Evolutionary conservation across 164 flowering plant genomes (phyloP).

Genomic region (Aristolochia contorta): DNA sequence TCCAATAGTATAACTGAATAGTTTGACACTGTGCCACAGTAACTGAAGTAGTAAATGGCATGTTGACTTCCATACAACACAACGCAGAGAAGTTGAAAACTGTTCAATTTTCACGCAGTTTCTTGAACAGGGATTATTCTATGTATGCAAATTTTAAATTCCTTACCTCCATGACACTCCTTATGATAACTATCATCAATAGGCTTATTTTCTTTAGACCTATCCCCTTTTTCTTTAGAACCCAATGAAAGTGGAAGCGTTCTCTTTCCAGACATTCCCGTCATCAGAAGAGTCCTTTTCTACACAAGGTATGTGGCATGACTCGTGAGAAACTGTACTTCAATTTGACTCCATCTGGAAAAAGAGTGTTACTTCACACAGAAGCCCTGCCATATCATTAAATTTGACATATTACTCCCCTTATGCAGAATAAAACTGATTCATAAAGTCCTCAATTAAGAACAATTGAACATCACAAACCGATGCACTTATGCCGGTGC

Average conservation of each 20-base stretch:
- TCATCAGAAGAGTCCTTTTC: slow-evolving; percentile 13
- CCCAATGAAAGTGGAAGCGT: slow-evolving; percentile 81
- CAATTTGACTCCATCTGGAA: no score
- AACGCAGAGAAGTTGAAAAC: neutral
- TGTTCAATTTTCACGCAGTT: neutral
- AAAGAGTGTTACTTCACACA: no score
- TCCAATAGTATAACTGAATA: slow-evolving; percentile 1
- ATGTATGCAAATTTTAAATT: neutral
- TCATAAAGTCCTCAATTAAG: no score
- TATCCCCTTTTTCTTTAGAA: slow-evolving; percentile 22
- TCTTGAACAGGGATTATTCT: neutral
- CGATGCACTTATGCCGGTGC: no score
- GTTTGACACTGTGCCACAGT: slow-evolving; percentile 6
- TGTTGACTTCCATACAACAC: neutral
- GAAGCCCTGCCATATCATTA: no score
- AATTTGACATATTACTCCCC: no score
- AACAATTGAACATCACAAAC: no score
- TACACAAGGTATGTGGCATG: slow-evolving; percentile 24
- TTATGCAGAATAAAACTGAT: no score
- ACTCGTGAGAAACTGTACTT: no score
- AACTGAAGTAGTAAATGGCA: neutral
- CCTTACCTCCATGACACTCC: slow-evolving; percentile 4
- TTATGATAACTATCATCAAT: slow-evolving; percentile 9
- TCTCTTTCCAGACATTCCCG: slow-evolving; percentile 19
- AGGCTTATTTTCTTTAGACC: slow-evolving; percentile 20